A percentile compares a stretch with the other conserved stretches of the same genome.
Evolutionary conservation across 805 yeast genomes (phyloP).

Genomic region (Starmerella apis): DNA sequence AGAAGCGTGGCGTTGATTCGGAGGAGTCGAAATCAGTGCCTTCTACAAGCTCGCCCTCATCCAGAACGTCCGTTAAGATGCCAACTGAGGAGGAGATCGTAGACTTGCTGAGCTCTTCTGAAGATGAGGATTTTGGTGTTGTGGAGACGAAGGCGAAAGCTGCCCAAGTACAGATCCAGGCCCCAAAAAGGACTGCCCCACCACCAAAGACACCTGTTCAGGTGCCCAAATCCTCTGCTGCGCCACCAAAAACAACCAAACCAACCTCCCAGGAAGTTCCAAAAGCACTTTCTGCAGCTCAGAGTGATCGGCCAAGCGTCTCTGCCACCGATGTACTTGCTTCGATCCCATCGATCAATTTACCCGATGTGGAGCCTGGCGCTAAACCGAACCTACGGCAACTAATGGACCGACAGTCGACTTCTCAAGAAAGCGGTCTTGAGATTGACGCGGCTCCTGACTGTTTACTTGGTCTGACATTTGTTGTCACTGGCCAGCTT

Average conservation of each 20-base stretch:
- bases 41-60: too few relatives aligned
- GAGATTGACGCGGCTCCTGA: constrained; percentile 65
- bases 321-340: constrained; percentile 49
- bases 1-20: neutral
- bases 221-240: too few relatives aligned
- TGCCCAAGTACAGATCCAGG: too few relatives aligned
- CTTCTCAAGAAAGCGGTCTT: constrained; percentile 15
- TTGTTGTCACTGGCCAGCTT: constrained; percentile 85
- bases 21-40: neutral
- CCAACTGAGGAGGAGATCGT: constrained; percentile 6
- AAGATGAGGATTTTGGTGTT: neutral
- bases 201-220: too few relatives aligned
- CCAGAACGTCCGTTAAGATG: neutral
- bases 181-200: too few relatives aligned
- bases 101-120: constrained; percentile 3
- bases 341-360: constrained; percentile 63
- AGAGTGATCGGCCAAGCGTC: too few relatives aligned
- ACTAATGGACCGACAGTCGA: constrained; percentile 36
- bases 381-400: constrained; percentile 47
- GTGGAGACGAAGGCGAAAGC: neutral
- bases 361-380: constrained; percentile 42
- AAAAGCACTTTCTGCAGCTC: too few relatives aligned
- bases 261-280: too few relatives aligned
- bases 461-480: constrained; percentile 77
- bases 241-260: too few relatives aligned